Evolutionary conservation across 768 basidiomycete genomes (phyloP), one percentile per base, ranked within the genome.

Genomic region (Podaxis sp.): DNA sequence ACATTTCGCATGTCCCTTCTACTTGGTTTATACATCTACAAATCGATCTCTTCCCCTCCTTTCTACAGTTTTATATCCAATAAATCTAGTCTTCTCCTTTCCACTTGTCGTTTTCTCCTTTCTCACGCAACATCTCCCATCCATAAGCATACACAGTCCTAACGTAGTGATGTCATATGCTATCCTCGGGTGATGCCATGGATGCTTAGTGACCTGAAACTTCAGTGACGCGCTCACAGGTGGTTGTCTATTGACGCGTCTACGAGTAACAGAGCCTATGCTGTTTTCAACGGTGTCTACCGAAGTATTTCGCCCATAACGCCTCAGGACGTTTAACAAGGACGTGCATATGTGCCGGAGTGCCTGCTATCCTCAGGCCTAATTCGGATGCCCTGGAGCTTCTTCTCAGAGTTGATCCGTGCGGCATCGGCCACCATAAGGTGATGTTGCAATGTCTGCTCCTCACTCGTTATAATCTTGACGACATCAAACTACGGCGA

Each of bases 301-400:
- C 43, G 17, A 46, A 19, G 7, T 46, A 9, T 4, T 19, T 46
- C 12, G 7, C 8, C 13, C 19, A 46, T 6, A 17, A 2, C 2
- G 4, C 43, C 19, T 19, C n/a, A 46, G 19, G n/a, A 19, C 24
- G 13, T 70, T 78, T 76, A 91, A 71, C 90, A 92, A 17, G 83
- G 74, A 68, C 85, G 89, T 53, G 89, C 80, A 69, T 83, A 91
- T 3, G 90, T 90, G 12, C 89, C 88, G 52, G 79, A 84, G 41
- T 77, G 69, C 60, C 73, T 65, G 36, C 77, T 79, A 7, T 79
- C 83, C 2, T 82, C 84, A 51, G 76, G 66, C 33, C 33, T 9
- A 9, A 33, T 33, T 33, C 8, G 33, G 33, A 9, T 33, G 33
- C 7, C 8, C 2, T 33, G 2, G 33, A 8, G 9, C 57, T 69